These are phyloP conservation scores for Firmiana major DNA, from an alignment of 345 rosid species.

Conservation along the genomic window DNA sequence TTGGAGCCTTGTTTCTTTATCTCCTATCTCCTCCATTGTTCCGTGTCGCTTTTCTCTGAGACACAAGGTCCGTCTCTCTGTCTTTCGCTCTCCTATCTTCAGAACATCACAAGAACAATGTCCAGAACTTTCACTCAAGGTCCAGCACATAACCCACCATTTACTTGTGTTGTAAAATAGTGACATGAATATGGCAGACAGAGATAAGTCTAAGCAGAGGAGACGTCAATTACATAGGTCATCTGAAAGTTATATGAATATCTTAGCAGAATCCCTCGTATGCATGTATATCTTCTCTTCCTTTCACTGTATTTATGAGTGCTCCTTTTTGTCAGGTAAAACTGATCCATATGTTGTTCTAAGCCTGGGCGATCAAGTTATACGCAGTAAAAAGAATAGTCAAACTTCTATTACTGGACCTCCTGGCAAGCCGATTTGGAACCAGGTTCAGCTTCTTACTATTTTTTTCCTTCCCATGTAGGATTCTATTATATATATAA, in stretches of 20 bases:
- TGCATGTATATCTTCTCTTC: conserved; percentile 10
- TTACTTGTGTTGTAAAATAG: background rate
- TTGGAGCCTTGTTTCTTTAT: too few species aligned
- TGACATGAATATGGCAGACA: background rate
- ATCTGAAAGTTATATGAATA: background rate
- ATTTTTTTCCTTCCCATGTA: conserved; percentile 12
- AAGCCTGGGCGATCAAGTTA: conserved; percentile 75
- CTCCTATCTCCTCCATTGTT: too few species aligned
- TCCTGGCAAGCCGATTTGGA: conserved; percentile 98
- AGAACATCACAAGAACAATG: background rate
- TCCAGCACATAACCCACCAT: background rate
- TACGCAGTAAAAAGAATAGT: conserved; percentile 94
- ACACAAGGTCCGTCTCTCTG: too few species aligned
- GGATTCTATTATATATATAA: conserved; percentile 13
- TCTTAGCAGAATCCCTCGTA: background rate
- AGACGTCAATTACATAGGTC: background rate
- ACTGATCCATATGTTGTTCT: conserved; percentile 95
- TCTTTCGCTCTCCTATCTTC: background rate
- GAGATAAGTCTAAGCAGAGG: background rate
- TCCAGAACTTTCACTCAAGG: background rate
- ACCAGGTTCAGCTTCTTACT: conserved; percentile 59
- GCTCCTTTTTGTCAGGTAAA: conserved; percentile 55
- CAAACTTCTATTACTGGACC: conserved; percentile 92
- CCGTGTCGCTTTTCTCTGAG: too few species aligned
- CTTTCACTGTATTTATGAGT: background rate